Percentiles rank a stretch among this genome's conserved stretches.
These are phyloP conservation scores for Yamadazyma philogaea DNA, from an alignment of 805 yeast species.

Conservation along the genomic window DNA sequence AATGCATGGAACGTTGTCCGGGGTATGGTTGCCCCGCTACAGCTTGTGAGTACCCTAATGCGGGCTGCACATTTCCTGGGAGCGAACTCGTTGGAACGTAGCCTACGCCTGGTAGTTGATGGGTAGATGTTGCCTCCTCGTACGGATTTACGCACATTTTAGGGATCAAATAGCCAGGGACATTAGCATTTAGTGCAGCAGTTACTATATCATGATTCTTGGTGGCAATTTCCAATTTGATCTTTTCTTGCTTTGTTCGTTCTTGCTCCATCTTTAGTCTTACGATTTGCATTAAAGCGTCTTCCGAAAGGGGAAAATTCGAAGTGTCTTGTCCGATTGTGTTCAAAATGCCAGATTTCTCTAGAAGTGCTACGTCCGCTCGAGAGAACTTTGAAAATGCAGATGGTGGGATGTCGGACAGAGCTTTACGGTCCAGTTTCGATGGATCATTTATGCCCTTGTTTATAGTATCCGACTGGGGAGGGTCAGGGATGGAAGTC, in stretches of 20 bases:
- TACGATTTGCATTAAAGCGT: slow-evolving; percentile 56
- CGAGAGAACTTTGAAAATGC: slow-evolving; percentile 1
- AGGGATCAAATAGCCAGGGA: slow-evolving; percentile 67
- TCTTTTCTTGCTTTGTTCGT: slow-evolving; percentile 74
- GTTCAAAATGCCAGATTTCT: slow-evolving; percentile 21
- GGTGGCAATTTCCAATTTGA: slow-evolving; percentile 59
- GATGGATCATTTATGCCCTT: neutral
- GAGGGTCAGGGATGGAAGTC: neutral
- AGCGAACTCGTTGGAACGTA: slow-evolving; percentile 9
- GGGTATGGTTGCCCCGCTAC: neutral
- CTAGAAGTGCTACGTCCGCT: slow-evolving; percentile 2
- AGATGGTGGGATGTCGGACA: neutral
- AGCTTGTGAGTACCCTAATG: neutral
- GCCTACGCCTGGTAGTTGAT: slow-evolving; percentile 8
- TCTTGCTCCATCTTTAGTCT: slow-evolving; percentile 70
- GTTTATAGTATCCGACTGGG: neutral
- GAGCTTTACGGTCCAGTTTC: neutral
- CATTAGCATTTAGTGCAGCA: slow-evolving; percentile 54
- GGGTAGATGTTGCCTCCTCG: neutral
- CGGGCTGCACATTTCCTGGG: slow-evolving; percentile 9
- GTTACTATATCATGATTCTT: slow-evolving; percentile 61
- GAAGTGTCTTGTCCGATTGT: slow-evolving; percentile 53
- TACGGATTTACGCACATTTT: slow-evolving; percentile 41
- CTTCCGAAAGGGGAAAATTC: slow-evolving; percentile 54
- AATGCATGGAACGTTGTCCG: neutral